A percentile compares a stretch with the other conserved stretches of the same genome.
These are phyloP conservation scores for Tetrahymena malaccensis DNA, from an alignment of 73 alveolate species.

Conservation along the genomic window DNA sequence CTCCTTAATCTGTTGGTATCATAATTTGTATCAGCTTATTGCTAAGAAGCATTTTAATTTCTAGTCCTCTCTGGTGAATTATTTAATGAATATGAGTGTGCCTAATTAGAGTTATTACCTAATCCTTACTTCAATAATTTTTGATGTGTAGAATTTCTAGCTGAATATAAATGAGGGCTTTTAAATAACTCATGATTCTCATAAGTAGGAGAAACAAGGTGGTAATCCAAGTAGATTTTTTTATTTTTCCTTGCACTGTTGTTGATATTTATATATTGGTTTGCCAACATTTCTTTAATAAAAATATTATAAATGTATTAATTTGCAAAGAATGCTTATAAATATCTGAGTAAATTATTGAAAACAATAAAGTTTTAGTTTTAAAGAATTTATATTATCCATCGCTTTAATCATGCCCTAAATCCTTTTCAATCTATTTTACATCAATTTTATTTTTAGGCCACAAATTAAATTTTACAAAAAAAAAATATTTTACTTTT, in stretches of 20 bases:
- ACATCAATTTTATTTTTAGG: background rate
- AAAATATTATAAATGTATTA: background rate
- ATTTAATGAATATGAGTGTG: background rate
- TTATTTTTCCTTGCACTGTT: background rate
- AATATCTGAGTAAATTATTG: background rate
- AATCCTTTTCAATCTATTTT: background rate
- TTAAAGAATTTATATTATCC: background rate
- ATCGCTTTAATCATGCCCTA: background rate
- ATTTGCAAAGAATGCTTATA: background rate
- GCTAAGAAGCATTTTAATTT: background rate
- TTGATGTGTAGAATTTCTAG: background rate
- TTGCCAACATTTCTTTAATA: background rate
- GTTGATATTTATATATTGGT: background rate
- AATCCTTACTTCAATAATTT: background rate
- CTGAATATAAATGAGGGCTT: background rate
- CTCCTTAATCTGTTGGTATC: background rate
- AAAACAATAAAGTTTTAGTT: background rate
- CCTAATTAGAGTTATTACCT: background rate
- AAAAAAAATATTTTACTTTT: no score
- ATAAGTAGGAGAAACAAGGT: background rate
- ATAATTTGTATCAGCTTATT: background rate
- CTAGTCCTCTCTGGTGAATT: background rate
- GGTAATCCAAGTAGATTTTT: background rate
- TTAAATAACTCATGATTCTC: background rate
- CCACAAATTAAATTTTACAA: no score